phyloP scores from a whole-genome alignment of 192 early-diverging fungal genomes.

The Jimgerdemannia lactiflua region DNA sequence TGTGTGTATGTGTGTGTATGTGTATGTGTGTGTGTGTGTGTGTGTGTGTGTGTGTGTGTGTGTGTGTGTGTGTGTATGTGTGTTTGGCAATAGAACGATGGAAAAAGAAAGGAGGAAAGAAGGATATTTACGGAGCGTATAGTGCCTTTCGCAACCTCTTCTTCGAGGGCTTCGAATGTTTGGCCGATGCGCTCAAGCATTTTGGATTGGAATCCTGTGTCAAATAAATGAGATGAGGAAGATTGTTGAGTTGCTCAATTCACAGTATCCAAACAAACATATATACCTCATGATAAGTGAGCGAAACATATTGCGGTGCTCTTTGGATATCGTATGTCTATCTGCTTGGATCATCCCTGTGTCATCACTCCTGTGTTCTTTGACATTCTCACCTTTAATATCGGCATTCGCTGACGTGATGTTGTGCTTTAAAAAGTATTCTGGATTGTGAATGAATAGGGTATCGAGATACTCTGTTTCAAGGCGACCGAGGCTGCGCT shows the following conservation, averaged over 20 bases:
- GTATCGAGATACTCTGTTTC: constrained; percentile 27
- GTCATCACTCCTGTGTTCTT: too few relatives aligned
- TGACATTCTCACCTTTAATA: constrained; percentile 32
- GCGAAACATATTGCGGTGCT: too few relatives aligned
- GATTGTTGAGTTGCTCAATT: background rate
- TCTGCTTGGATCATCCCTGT: too few relatives aligned
- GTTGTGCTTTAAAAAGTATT: constrained; percentile 33
- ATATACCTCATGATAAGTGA: too few relatives aligned
- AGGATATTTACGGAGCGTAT: constrained; percentile 14
- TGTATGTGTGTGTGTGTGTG: too few relatives aligned
- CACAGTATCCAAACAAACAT: too few relatives aligned
- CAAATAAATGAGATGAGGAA: background rate
- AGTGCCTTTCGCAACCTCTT: constrained; percentile 28
- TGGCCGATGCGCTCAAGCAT: constrained; percentile 22
- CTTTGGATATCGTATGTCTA: too few relatives aligned
- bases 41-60: background rate
- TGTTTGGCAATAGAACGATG: background rate
- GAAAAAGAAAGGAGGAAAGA: background rate
- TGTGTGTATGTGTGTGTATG: too few relatives aligned
- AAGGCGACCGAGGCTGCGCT: constrained; percentile 25
- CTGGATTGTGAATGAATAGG: constrained; percentile 40
- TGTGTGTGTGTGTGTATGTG: background rate
- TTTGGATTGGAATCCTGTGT: constrained; percentile 22
- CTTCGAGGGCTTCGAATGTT: constrained; percentile 33
- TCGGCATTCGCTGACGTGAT: constrained; percentile 21